These are phyloP conservation scores for Lepidium aucheri DNA, from an alignment of 345 rosid species.

Conservation along the genomic window DNA sequence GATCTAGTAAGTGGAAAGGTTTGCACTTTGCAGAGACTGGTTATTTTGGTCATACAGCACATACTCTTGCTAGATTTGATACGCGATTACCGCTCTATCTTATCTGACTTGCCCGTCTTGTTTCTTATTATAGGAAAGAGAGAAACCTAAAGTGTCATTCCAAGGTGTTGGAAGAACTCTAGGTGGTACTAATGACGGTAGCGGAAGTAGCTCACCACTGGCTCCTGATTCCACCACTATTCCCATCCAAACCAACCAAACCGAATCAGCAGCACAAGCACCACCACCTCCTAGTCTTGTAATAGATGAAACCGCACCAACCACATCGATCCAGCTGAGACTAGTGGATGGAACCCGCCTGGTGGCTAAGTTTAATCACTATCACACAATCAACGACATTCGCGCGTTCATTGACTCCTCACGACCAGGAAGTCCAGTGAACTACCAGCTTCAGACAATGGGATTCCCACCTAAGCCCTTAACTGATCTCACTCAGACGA, in stretches of 20 bases:
- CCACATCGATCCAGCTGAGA: slow-evolving; percentile 83
- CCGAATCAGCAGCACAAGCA: slow-evolving; percentile 22
- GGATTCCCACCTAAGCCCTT: slow-evolving; percentile 94
- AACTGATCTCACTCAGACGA: slow-evolving; percentile 49
- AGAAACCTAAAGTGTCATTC: slow-evolving; percentile 55
- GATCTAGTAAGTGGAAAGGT: background rate
- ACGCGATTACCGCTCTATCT: too few species aligned
- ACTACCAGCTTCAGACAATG: slow-evolving; percentile 87
- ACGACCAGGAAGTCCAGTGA: slow-evolving; percentile 50
- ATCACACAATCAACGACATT: slow-evolving; percentile 60
- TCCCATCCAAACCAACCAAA: slow-evolving; percentile 31
- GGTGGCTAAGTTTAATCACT: slow-evolving; percentile 59
- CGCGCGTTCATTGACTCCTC: slow-evolving; percentile 64
- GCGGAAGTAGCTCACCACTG: slow-evolving; percentile 11
- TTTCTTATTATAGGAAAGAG: slow-evolving; percentile 54
- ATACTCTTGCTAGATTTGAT: background rate
- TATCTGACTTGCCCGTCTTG: background rate
- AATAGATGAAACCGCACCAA: slow-evolving; percentile 58
- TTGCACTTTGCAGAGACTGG: background rate
- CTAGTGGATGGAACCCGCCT: slow-evolving; percentile 78
- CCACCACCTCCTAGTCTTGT: slow-evolving; percentile 37
- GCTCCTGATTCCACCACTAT: slow-evolving; percentile 23
- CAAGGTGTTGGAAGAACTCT: slow-evolving; percentile 94
- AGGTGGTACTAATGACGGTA: slow-evolving; percentile 42
- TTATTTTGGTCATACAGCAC: background rate